These are phyloP conservation scores for Lecanosticta acicola DNA, from an alignment of 2,329 filamentous ascomycete species.

Conservation along the genomic window DNA sequence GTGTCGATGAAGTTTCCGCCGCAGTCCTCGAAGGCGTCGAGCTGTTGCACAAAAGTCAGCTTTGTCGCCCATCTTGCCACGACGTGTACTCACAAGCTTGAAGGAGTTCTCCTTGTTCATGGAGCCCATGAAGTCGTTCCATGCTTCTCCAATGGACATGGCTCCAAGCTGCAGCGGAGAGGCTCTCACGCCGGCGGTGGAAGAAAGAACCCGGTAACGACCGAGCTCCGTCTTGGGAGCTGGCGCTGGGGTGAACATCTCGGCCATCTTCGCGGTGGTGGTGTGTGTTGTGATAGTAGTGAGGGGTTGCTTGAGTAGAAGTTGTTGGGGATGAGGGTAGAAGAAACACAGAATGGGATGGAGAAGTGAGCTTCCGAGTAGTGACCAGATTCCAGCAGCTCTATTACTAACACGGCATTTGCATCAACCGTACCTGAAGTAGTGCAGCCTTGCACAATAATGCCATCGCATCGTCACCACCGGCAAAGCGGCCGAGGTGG, in stretches of 20 bases:
- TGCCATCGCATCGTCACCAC: too few species aligned
- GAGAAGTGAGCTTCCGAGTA: too few species aligned
- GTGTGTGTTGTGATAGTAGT: not conserved
- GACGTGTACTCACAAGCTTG: slow-evolving; percentile 39
- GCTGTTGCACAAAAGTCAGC: too few species aligned
- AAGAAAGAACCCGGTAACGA: slow-evolving; percentile 48
- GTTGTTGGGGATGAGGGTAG: too few species aligned
- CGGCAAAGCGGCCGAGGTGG: not conserved
- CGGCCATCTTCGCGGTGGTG: slow-evolving; percentile 11
- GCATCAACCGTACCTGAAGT: not conserved
- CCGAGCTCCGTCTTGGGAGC: slow-evolving; percentile 51
- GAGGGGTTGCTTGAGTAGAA: not conserved
- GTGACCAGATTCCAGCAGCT: too few species aligned
- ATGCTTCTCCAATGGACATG: slow-evolving; percentile 59
- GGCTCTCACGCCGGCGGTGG: slow-evolving; percentile 46
- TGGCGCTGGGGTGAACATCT: slow-evolving; percentile 31
- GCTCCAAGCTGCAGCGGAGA: slow-evolving; percentile 49
- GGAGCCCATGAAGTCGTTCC: slow-evolving; percentile 56
- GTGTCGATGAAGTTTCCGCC: slow-evolving; percentile 35
- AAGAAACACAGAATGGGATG: too few species aligned
- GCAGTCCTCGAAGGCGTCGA: slow-evolving; percentile 32
- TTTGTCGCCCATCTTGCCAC: slow-evolving; percentile 27
- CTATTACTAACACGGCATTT: too few species aligned
- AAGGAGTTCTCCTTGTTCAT: slow-evolving; percentile 60
- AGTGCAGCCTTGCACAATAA: too few species aligned